These are phyloP conservation scores for Trichoderma sp. DNA, from an alignment of 2,329 filamentous ascomycete genomes.

Conservation along the genomic window DNA sequence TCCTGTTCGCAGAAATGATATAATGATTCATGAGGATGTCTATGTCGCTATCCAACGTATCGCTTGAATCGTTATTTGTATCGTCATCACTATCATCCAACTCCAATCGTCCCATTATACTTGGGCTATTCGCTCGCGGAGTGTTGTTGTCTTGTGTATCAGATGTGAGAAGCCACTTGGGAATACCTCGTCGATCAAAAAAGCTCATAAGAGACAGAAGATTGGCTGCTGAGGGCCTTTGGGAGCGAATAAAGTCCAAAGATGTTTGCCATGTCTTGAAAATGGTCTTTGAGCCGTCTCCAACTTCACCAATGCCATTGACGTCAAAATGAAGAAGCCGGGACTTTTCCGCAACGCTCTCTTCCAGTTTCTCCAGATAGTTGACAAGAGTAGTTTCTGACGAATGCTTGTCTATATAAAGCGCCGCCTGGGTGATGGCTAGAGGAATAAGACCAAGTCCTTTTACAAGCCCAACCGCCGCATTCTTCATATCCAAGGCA, in stretches of 20 bases:
- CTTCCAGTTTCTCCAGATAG: background rate
- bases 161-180: constrained; percentile 23
- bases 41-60: background rate
- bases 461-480: background rate
- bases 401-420: background rate
- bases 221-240: constrained; percentile 40
- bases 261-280: background rate
- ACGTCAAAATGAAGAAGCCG: background rate
- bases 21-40: background rate
- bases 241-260: constrained; percentile 39
- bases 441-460: background rate
- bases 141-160: background rate
- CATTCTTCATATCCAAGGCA: background rate
- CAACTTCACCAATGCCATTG: background rate
- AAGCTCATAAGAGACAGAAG: constrained; percentile 50
- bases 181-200: constrained; percentile 47
- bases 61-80: background rate
- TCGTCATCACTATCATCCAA: background rate
- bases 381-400: background rate
- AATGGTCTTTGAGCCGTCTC: background rate
- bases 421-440: background rate
- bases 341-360: constrained; percentile 22
- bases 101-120: background rate
- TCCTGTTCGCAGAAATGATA: constrained; percentile 4
- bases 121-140: background rate